Evolutionary conservation across 1,284 basidiomycete genomes (phyloP).

Genomic region (Tilletia indica): DNA sequence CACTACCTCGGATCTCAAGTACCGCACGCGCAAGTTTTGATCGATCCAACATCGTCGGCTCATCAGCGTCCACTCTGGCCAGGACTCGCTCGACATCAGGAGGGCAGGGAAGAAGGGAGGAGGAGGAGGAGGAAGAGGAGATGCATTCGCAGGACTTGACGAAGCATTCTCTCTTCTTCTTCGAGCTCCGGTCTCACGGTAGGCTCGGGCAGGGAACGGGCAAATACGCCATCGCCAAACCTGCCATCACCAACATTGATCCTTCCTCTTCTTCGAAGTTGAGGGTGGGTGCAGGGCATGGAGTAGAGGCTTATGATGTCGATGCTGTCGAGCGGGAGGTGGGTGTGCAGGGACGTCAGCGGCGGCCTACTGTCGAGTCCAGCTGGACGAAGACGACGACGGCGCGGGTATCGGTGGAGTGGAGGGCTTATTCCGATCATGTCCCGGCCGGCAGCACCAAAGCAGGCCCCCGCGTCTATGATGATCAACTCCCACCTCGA

Average conservation of each 20-base stretch:
- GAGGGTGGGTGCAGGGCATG: not conserved
- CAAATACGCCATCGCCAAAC: not conserved
- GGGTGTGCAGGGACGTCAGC: not conserved
- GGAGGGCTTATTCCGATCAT: no score
- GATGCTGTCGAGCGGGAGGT: conserved; percentile 4
- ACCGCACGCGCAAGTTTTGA: not conserved
- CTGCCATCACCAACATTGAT: not conserved
- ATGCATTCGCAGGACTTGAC: not conserved
- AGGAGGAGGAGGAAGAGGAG: not conserved
- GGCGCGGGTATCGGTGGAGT: no score
- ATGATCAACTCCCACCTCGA: no score
- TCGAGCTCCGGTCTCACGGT: not conserved
- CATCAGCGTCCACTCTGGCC: not conserved
- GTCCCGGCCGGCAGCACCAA: no score
- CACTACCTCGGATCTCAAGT: not conserved
- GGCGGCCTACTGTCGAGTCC: no score
- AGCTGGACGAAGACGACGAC: no score
- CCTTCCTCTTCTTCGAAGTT: not conserved
- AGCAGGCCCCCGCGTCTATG: no score
- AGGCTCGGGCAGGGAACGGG: not conserved
- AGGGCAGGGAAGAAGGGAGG: no score
- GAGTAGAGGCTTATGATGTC: not conserved
- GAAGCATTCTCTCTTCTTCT: not conserved
- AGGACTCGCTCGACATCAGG: not conserved
- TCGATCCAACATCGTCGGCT: not conserved